Base-by-base conservation (phyloP, 2,329 filamentous ascomycete species). In the Fusarium setosum region DNA sequence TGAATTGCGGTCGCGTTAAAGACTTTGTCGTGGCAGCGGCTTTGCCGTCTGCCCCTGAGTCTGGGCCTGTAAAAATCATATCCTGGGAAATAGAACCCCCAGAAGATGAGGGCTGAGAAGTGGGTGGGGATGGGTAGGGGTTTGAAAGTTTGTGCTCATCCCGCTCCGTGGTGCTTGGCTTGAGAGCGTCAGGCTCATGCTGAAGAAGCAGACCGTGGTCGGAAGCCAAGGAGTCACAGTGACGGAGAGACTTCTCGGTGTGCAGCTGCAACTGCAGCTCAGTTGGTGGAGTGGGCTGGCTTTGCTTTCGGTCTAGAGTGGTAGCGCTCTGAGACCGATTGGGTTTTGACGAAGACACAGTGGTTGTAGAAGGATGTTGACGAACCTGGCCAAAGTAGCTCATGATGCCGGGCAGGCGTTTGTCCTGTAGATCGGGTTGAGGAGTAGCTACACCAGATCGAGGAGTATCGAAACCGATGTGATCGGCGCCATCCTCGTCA, bases 381-480 rank as follows among this genome's bases (percentile, higher is more conserved):
- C 96, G 90, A 97, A 99, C 96, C 95, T 99, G 96, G 84, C 91
- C 92, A 87, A 98, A 97, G 86, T 96, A 97, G 85, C 91, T 96
- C 87, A 96, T 91, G 83, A 98, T 97, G 78, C 94, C 93, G 71
- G 96, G 96, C 77, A 97, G 86, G 81, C 96, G 92, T 83, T 97
- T 97, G 83, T 99, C 96, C 75, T 92, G 90, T 67, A 92, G 90
- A 81, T 98, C 95, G 70, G 96, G 96, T 75, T 94, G 92, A 71
- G 96, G 96, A 65, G 96, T 99, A 70, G 93, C 92, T 78, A 97
- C 88, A 75, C 94, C 94, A 72, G 94, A 96, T 74, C 94, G 92
- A 73, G 94, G 96, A 53, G 92, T 94, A 72, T 93, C 91, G 78
- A 91, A 92, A 76, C 93, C 92, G 77, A 93, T 91, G 72, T 93